Base-by-base conservation (phyloP, 1,139 yeast genomes). In the Pichia cactophila region DNA sequence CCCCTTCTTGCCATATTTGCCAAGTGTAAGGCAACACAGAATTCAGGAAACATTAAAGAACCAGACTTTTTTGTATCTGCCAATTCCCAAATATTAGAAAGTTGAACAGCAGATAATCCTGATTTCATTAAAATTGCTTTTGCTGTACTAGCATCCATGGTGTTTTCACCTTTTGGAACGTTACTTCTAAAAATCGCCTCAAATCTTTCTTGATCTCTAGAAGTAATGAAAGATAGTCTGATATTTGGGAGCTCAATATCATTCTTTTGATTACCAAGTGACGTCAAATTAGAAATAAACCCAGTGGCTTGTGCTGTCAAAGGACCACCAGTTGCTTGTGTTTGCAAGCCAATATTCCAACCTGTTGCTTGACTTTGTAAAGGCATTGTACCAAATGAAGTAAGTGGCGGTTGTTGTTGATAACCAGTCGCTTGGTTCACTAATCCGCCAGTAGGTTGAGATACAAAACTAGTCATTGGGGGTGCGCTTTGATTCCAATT, bases 41-140 rank as follows among this genome's bases (percentile, higher is more conserved):
- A 92, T 65, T 92, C 97, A 0, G 98, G 98, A 61, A 90, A 92
- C 55, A 92, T 69, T 52, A 92, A 74, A 44, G 81, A 76, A 1
- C 97, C 97, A 4, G 95, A 82, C 60, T 81, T 84, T 59, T 83
- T 86, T 2, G 95, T 84, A 63, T 92, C 98, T 26, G 96, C 78
- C 56, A 92, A 71, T 33, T 86, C 80, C 98, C 98, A 92, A 52
- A 92, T 83, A 57, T 84, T 87, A 2, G 95, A 95, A 60, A 92
- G 73, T 33, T 84, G 78, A 36, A 80, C 78, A 1, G 96, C 88
- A 38, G 79, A 71, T 51, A 92, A 73, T 4, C 88, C 86, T 0
- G 97, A 89, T 58, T 90, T 79, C 69, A 88, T 72, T 58, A 92
- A 73, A 51, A 92, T 84, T 52, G 80, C 80, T 58, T 92, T 78